Conservation (phyloP, 2,329 filamentous ascomycete genomes). For the Kalaharituber pfeilii region DNA sequence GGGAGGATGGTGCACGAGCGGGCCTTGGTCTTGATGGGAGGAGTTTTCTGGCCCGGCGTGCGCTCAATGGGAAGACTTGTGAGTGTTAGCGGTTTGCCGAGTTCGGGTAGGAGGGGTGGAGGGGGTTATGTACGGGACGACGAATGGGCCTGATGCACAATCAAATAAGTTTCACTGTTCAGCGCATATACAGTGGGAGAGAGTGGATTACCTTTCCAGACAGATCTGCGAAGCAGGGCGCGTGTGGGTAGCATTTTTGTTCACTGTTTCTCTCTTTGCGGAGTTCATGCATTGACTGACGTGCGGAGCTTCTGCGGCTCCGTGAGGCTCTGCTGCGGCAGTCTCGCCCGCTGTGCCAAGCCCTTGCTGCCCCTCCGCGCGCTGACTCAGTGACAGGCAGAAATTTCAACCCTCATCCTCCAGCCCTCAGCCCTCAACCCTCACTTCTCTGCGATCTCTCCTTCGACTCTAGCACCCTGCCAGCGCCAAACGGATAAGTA, state of each 20-base stretch:
- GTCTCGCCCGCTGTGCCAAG: no score
- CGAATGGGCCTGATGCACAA: slow-evolving; percentile 41
- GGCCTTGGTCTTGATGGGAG: slow-evolving; percentile 70
- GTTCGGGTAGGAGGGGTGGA: slow-evolving; percentile 4
- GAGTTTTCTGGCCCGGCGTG: slow-evolving; percentile 40
- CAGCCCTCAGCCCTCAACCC: background rate
- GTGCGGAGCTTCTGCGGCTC: no score
- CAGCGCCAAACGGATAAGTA: background rate
- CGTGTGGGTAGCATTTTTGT: slow-evolving; percentile 61
- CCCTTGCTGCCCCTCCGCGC: background rate
- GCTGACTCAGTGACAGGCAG: background rate
- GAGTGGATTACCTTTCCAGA: slow-evolving; percentile 58
- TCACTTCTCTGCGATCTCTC: no score
- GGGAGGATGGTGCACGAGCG: slow-evolving; percentile 78
- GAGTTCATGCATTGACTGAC: no score
- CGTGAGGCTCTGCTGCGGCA: background rate
- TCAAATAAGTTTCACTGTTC: slow-evolving; percentile 20
- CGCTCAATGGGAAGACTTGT: slow-evolving; percentile 28
- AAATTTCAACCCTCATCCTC: no score
- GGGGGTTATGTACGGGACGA: slow-evolving; percentile 43
- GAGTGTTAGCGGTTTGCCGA: slow-evolving; percentile 6
- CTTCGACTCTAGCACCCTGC: background rate
- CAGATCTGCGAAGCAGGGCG: slow-evolving; percentile 53
- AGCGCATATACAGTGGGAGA: background rate
- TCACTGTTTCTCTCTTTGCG: no score